These are phyloP conservation scores for Skeletonema tropicum DNA, from an alignment of 108 stramenopile species.

Conservation along the genomic window DNA sequence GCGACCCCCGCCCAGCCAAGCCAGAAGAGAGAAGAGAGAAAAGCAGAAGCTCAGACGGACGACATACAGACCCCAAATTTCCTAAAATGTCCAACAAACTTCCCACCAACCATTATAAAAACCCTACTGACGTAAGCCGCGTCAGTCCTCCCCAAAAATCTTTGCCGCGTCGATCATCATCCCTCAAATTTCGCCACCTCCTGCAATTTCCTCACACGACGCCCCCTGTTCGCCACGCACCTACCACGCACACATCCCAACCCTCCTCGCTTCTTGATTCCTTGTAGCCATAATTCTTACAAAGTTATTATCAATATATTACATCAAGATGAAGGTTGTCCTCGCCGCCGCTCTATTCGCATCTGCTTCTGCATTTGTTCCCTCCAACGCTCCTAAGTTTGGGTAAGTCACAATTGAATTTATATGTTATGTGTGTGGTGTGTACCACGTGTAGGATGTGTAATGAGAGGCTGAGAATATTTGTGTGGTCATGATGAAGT, in stretches of 20 bases:
- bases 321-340: conserved; percentile 29
- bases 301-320: conserved; percentile 1
- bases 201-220: too few species aligned
- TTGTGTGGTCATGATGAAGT: background rate
- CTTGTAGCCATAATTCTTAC: background rate
- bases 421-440: background rate
- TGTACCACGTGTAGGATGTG: background rate
- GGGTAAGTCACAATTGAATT: conserved; percentile 36
- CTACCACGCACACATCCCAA: background rate
- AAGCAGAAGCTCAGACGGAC: too few species aligned
- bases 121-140: background rate
- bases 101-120: background rate
- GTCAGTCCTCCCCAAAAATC: background rate
- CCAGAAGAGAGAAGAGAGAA: too few species aligned
- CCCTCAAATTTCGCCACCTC: too few species aligned
- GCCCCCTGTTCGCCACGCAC: too few species aligned
- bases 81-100: background rate
- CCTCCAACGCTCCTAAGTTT: conserved; percentile 30
- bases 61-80: background rate
- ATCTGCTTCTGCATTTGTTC: conserved; percentile 32
- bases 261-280: background rate
- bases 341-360: conserved; percentile 27
- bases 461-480: background rate
- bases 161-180: background rate
- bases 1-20: too few species aligned